These are phyloP conservation scores for Tylopilus sp. DNA, from an alignment of 1,284 basidiomycete genomes.

Conservation along the genomic window DNA sequence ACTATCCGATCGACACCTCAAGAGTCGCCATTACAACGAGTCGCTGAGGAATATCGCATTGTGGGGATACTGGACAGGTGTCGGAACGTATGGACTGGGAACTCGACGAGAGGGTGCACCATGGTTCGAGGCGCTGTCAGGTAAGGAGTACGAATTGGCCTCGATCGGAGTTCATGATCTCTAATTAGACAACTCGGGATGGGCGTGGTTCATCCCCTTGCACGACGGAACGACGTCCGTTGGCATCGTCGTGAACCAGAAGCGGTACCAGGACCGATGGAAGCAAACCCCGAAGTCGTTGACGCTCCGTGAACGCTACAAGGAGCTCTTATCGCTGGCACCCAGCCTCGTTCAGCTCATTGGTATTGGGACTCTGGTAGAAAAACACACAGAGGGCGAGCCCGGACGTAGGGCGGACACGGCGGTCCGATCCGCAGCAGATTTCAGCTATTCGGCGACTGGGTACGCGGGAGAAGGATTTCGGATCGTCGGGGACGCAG, in stretches of 20 bases:
- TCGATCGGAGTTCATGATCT: neutral
- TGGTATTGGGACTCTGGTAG: conserved; percentile 54
- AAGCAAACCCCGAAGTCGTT: conserved; percentile 54
- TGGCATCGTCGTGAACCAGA: conserved; percentile 78
- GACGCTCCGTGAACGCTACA: conserved; percentile 42
- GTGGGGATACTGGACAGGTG: conserved; percentile 80
- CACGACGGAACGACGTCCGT: conserved; percentile 76
- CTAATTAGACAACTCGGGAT: conserved; percentile 74
- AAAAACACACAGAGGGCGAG: conserved; percentile 31
- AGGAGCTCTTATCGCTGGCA: conserved; percentile 48
- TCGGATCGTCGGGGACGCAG: conserved; percentile 62
- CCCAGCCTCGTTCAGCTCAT: conserved; percentile 66
- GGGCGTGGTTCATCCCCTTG: conserved; percentile 84
- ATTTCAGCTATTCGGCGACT: conserved; percentile 78
- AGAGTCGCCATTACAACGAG: conserved; percentile 74
- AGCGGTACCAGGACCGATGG: conserved; percentile 54
- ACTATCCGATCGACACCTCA: conserved; percentile 73
- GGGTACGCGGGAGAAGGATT: conserved; percentile 69
- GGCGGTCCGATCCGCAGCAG: conserved; percentile 59
- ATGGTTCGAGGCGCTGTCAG: too few relatives aligned
- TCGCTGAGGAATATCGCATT: conserved; percentile 79
- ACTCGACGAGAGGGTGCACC: too few relatives aligned
- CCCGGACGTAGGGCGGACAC: conserved; percentile 17
- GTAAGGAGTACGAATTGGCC: too few relatives aligned
- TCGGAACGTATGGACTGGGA: conserved; percentile 60